Conservation (phyloP, 805 yeast genomes). For the Soucietia sequanensis region DNA sequence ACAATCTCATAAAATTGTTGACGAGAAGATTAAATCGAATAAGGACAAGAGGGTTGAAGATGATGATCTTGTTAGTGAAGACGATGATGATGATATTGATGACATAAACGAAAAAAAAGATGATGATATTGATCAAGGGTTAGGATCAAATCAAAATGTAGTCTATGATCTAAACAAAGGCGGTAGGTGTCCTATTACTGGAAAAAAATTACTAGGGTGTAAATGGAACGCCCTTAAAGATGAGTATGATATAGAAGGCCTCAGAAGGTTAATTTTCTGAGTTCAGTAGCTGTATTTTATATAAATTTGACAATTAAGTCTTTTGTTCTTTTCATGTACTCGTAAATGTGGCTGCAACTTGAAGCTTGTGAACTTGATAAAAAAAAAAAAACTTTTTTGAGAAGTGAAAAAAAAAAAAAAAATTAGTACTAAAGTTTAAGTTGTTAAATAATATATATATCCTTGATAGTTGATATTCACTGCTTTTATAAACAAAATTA, state of each 20-base stretch:
- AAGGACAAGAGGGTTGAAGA: slow-evolving; percentile 9
- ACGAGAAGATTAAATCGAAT: slow-evolving; percentile 11
- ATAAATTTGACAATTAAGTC: too few species aligned
- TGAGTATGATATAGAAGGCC: slow-evolving; percentile 72
- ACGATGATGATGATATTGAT: slow-evolving; percentile 13
- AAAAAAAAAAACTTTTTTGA: too few species aligned
- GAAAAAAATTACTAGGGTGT: slow-evolving; percentile 70
- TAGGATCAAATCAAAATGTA: not conserved
- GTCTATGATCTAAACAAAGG: slow-evolving; percentile 42
- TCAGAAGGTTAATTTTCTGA: slow-evolving; percentile 70
- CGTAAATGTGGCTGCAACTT: too few species aligned
- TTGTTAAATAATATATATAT: too few species aligned
- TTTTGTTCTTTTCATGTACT: too few species aligned
- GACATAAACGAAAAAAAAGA: slow-evolving; percentile 5
- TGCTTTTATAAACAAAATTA: too few species aligned
- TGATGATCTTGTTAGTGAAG: slow-evolving; percentile 15
- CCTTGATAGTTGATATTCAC: too few species aligned
- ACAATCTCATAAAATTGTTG: slow-evolving; percentile 38
- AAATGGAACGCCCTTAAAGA: slow-evolving; percentile 54
- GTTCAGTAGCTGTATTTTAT: too few species aligned
- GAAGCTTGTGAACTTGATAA: too few species aligned
- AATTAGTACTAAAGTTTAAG: too few species aligned
- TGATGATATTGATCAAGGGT: slow-evolving; percentile 2
- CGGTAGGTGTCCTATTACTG: slow-evolving; percentile 84
- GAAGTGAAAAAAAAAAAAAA: too few species aligned